These are phyloP conservation scores for Somion occarium DNA, from an alignment of 1,284 basidiomycete genomes.

Conservation along the genomic window DNA sequence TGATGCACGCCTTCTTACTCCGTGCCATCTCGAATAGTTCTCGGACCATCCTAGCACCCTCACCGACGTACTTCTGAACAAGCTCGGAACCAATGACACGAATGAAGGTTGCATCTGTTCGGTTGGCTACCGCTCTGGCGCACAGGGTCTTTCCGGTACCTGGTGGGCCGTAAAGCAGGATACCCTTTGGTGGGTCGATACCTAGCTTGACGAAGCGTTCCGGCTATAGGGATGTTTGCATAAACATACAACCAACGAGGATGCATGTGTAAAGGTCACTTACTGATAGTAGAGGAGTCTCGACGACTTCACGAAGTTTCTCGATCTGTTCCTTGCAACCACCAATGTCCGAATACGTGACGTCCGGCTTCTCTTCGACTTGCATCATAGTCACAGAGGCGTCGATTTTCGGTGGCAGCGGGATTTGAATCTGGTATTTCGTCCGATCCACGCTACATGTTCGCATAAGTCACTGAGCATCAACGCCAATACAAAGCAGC, in stretches of 20 bases:
- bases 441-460: slow-evolving; percentile 78
- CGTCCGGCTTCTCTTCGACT: slow-evolving; percentile 98
- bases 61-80: slow-evolving; percentile 99
- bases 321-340: slow-evolving; percentile 99
- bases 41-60: slow-evolving; percentile 98
- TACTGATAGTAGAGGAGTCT: slow-evolving; percentile 92
- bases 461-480: slow-evolving; percentile 6
- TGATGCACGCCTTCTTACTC: slow-evolving; percentile 98
- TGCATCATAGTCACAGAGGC: slow-evolving; percentile 99
- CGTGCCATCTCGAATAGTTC: slow-evolving; percentile 99
- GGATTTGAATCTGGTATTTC: slow-evolving; percentile 99
- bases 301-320: slow-evolving; percentile 97
- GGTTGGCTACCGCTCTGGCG: slow-evolving; percentile 96
- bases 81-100: slow-evolving; percentile 98
- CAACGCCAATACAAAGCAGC: slow-evolving; percentile 15
- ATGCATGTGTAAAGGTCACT: slow-evolving; percentile 27
- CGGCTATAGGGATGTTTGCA: slow-evolving; percentile 52
- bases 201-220: slow-evolving; percentile 98
- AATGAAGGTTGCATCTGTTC: slow-evolving; percentile 99
- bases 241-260: slow-evolving; percentile 2
- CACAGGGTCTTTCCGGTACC: slow-evolving; percentile 99
- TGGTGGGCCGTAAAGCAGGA: slow-evolving; percentile 93
- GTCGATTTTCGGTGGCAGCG: slow-evolving; percentile 99
- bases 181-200: slow-evolving; percentile 98
- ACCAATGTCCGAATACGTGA: slow-evolving; percentile 97